Percentiles rank a stretch among this genome's conserved stretches.
Evolutionary conservation across 441 rosid species (phyloP).

Genomic region (Adansonia rubrostipa): DNA sequence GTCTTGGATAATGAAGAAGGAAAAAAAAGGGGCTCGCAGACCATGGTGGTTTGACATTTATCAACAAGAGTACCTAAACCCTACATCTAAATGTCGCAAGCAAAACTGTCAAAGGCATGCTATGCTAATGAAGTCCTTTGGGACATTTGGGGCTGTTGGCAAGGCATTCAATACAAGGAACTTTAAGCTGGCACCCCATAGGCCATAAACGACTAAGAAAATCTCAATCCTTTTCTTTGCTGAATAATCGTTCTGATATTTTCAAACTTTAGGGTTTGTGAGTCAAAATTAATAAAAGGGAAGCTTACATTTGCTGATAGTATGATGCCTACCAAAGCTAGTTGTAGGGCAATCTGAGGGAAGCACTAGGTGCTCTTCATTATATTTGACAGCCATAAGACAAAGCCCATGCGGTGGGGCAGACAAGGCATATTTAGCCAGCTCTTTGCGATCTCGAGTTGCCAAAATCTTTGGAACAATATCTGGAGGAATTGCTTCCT

Average conservation of each 20-base stretch:
- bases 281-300: constrained; percentile 38
- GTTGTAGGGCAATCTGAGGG: constrained; percentile 60
- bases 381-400: constrained; percentile 65
- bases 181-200: neutral
- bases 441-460: constrained; percentile 70
- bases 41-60: neutral
- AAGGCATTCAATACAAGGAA: neutral
- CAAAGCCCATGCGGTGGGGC: constrained; percentile 81
- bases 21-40: neutral
- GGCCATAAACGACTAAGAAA: neutral
- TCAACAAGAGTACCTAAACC: neutral
- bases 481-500: constrained; percentile 74
- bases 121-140: neutral
- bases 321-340: constrained; percentile 77
- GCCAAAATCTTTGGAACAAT: constrained; percentile 67
- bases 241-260: neutral
- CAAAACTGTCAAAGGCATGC: neutral
- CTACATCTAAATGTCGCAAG: neutral
- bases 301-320: constrained; percentile 67
- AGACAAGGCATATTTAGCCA: constrained; percentile 67
- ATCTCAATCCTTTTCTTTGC: constrained; percentile 3
- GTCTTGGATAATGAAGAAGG: neutral
- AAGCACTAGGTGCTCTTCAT: constrained; percentile 62
- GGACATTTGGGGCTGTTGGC: constrained; percentile 5
- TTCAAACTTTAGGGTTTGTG: neutral